Percentiles rank a stretch among this genome's conserved stretches.
These are phyloP conservation scores for Fomitopsis serialis DNA, from an alignment of 768 basidiomycete genomes.

Conservation along the genomic window DNA sequence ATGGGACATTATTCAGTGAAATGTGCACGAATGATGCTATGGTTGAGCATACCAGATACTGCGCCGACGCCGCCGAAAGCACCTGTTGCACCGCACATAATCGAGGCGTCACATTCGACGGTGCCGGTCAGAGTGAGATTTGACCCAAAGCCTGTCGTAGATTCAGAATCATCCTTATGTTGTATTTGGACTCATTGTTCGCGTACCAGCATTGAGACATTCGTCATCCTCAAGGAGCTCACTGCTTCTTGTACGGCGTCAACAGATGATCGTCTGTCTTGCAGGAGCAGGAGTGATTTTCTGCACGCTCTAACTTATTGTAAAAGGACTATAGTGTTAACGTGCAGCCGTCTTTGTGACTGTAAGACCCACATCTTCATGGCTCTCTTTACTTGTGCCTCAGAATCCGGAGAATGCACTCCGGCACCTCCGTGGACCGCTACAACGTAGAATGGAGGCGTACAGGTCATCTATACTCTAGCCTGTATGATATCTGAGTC, in stretches of 20 bases:
- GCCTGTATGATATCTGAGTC: too few relatives aligned
- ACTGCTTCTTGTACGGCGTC: constrained; percentile 52
- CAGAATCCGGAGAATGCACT: constrained; percentile 42
- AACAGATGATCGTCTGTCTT: constrained; percentile 26
- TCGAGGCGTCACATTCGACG: constrained; percentile 79
- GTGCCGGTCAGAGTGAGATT: constrained; percentile 70
- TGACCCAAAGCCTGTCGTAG: constrained; percentile 60
- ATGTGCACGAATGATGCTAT: not conserved
- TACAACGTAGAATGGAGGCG: constrained; percentile 24
- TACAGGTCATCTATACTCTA: too few relatives aligned
- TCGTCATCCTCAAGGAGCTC: constrained; percentile 59
- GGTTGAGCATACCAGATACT: constrained; percentile 44
- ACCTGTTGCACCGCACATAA: constrained; percentile 48
- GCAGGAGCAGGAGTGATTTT: constrained; percentile 29
- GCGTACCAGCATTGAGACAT: constrained; percentile 63
- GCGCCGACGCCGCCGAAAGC: constrained; percentile 76
- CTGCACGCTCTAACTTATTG: constrained; percentile 43
- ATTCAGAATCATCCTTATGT: not conserved
- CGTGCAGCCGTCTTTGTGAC: not conserved
- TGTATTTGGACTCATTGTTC: not conserved
- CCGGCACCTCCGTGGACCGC: constrained; percentile 82
- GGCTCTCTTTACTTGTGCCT: constrained; percentile 48
- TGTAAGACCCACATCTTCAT: constrained; percentile 43
- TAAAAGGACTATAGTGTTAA: not conserved
- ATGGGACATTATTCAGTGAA: not conserved